Percentiles rank a stretch among this genome's conserved stretches.
phyloP scores from a whole-genome alignment of 371 early-diverging fungal species.

The Thermomucor indicae-seudaticae region DNA sequence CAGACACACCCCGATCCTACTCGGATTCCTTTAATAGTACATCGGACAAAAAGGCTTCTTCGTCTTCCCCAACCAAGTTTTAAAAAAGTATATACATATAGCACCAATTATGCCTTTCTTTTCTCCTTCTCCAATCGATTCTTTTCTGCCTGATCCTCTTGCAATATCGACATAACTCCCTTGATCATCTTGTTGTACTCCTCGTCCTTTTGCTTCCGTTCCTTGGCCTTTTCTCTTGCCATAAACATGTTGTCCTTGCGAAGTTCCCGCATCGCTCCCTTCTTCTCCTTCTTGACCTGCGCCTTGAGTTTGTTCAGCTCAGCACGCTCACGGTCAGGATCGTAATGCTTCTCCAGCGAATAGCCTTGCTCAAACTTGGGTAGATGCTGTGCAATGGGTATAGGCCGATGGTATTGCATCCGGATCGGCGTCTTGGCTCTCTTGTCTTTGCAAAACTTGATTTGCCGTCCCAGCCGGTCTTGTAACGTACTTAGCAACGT shows the following conservation, averaged over 20 bases:
- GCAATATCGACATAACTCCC: constrained; percentile 75
- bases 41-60: too few relatives aligned
- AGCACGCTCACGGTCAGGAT: constrained; percentile 73
- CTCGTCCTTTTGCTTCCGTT: constrained; percentile 73
- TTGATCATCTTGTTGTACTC: constrained; percentile 87
- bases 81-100: too few relatives aligned
- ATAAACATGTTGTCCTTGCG: constrained; percentile 91
- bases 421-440: constrained; percentile 67
- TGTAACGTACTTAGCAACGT: constrained; percentile 17
- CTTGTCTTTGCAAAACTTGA: constrained; percentile 52
- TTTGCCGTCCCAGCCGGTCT: constrained; percentile 47
- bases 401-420: constrained; percentile 81
- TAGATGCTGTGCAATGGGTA: constrained; percentile 83
- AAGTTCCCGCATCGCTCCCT: constrained; percentile 92
- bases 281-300: constrained; percentile 84
- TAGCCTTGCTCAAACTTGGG: constrained; percentile 90
- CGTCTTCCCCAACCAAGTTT: too few relatives aligned
- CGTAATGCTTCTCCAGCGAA: constrained; percentile 78
- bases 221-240: constrained; percentile 66
- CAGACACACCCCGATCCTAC: background rate
- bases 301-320: constrained; percentile 72
- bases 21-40: too few relatives aligned
- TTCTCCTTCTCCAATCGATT: constrained; percentile 64
- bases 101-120: constrained; percentile 18
- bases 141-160: constrained; percentile 75